Conservation (phyloP, 805 yeast species). For the Myxozyma sirexii region DNA sequence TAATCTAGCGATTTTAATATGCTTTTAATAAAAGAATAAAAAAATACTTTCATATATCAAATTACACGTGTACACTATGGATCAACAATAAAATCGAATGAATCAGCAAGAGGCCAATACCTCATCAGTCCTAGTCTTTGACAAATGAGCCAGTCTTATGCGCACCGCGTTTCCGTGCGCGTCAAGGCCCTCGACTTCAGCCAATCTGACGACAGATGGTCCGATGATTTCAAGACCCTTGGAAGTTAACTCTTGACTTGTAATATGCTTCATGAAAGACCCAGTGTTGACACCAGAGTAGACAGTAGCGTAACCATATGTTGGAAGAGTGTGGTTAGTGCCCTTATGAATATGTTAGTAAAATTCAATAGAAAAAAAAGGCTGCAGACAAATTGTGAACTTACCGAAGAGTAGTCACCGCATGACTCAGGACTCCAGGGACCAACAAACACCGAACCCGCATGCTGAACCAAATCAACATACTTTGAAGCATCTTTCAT, state of each 20-base stretch:
- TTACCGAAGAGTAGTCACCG: constrained; percentile 80
- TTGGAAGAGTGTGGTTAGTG: constrained; percentile 97
- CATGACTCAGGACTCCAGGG: constrained; percentile 96
- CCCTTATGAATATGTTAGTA: constrained; percentile 56
- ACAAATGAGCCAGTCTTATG: constrained; percentile 69
- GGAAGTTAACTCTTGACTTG: constrained; percentile 86
- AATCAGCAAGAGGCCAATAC: constrained; percentile 5
- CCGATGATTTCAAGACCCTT: constrained; percentile 88
- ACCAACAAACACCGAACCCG: constrained; percentile 97
- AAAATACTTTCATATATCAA: not conserved
- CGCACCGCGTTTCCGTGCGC: constrained; percentile 97
- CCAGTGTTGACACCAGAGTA: constrained; percentile 97
- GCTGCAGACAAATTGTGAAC: not conserved
- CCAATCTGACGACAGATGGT: constrained; percentile 93
- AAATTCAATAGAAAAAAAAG: too few relatives aligned
- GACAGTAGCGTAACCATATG: constrained; percentile 97
- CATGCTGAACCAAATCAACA: constrained; percentile 79
- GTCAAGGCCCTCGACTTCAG: constrained; percentile 94
- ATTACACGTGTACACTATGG: not conserved
- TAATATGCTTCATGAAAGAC: constrained; percentile 92
- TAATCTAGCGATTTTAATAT: too few relatives aligned
- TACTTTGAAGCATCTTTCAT: constrained; percentile 73
- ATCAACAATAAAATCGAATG: not conserved
- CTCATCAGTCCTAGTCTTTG: constrained; percentile 3
- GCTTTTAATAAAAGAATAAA: not conserved